Conservation (phyloP, 768 basidiomycete genomes). For the Suillus spraguei region DNA sequence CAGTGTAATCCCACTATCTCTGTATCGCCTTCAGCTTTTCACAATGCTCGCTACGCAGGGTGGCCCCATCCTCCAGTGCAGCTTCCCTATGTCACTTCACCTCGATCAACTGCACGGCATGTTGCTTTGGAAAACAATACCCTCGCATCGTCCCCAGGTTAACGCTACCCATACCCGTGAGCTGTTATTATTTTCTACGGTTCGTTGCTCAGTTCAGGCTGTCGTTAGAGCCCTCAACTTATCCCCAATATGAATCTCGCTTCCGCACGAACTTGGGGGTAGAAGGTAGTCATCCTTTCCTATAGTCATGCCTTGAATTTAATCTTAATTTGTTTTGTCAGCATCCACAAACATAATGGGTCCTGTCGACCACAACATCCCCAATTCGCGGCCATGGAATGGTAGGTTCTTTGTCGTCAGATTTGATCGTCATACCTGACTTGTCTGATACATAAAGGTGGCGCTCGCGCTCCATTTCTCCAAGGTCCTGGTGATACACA, state of each 20-base stretch:
- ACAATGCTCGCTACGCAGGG: conserved; percentile 6
- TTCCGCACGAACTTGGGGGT: neutral
- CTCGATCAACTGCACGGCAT: neutral
- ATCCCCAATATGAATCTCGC: neutral
- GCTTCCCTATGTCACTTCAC: neutral
- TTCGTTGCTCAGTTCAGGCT: neutral
- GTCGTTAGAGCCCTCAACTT: neutral
- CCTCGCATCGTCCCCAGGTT: neutral
- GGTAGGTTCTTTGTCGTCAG: neutral
- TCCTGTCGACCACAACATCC: neutral
- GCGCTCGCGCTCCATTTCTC: neutral
- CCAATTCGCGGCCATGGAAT: neutral
- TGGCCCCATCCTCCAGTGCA: conserved; percentile 1
- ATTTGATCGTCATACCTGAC: neutral
- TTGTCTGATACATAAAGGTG: neutral
- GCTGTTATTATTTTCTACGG: neutral
- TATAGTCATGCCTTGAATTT: neutral
- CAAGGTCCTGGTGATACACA: neutral
- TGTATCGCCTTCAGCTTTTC: neutral
- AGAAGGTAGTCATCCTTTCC: neutral
- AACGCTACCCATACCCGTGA: neutral
- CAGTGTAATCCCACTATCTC: neutral
- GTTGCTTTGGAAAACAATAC: neutral
- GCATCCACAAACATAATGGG: neutral
- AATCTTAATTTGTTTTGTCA: neutral